Conservation (phyloP, 2,329 filamentous ascomycete genomes). For the Neofusicoccum parvum region DNA sequence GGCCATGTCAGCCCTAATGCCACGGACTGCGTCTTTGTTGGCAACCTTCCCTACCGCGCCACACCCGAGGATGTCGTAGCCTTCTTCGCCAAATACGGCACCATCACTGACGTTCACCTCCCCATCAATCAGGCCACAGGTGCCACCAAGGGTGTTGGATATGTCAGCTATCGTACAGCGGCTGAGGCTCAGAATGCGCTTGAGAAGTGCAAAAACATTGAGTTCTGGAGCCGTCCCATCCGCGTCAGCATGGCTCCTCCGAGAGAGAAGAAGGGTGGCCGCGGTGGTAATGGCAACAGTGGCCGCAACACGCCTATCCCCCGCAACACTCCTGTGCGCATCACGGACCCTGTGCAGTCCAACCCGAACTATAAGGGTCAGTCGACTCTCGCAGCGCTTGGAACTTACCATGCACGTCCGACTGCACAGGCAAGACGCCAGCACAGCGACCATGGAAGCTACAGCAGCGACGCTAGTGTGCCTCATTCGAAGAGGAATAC, state of each 20-base stretch:
- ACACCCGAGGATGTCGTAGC: neutral
- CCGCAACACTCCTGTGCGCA: neutral
- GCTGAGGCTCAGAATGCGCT: neutral
- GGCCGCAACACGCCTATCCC: neutral
- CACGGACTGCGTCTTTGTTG: conserved; percentile 14
- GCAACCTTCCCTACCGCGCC: conserved; percentile 12
- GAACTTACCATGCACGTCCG: neutral
- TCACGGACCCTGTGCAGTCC: neutral
- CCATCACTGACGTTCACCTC: neutral
- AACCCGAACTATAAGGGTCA: neutral
- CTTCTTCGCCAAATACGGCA: conserved; percentile 13
- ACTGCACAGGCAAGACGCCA: neutral
- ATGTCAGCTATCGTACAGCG: neutral
- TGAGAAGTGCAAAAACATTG: neutral
- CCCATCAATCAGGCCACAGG: neutral
- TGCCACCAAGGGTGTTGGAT: conserved; percentile 1
- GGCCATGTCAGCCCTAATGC: neutral
- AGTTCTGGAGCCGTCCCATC: conserved; percentile 9
- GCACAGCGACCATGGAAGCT: neutral
- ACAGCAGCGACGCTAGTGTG: neutral
- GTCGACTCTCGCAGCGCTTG: neutral
- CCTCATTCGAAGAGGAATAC: too few species aligned
- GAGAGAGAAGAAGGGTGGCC: conserved; percentile 11
- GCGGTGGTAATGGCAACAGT: neutral
- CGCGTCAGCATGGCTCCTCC: neutral